Evolutionary conservation across 2,329 filamentous ascomycete species (phyloP), one percentile per base, ranked within the genome.

Genomic region (Colletotrichum phormii): DNA sequence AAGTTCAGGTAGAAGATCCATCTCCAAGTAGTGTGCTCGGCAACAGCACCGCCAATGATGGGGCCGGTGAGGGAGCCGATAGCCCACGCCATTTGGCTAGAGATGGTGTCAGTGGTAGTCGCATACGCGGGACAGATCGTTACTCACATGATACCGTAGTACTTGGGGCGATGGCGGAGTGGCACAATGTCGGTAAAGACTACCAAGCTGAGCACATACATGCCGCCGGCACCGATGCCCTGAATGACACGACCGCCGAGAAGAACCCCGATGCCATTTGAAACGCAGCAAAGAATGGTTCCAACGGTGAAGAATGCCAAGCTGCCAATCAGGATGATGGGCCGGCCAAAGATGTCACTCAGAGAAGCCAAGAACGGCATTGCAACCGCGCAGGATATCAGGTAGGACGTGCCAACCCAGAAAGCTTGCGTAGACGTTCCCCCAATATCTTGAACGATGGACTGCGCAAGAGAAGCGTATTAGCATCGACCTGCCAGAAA

Each of bases 1-100:
- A 86, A 81, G 79, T 85, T 86, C 59, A 86, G 74, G 71, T 86
- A 87, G 74, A 89, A 89, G 29, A 83, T 81, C 84, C 84, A 88
- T 9, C 83, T 77, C 86, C 86, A 88, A 0, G 81, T 81, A 1
- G 78, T 79, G n/a, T 77, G 75, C 63, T 82, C 72, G 1, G 78
- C 80, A 66, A 83, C 79, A 31, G 77, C 76, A 5, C 82, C 82
- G 2, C 82, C 84, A 4, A 85, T 76, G 51, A 86, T 77, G 1
- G 84, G 82, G 0, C 82, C 85, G 7, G 85, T 64, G 0, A 81
- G 80, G 29, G 81, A 83, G 0, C 85, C 86, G 18, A 87, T 63
- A 1, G 81, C 82, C 79, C 82, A 84, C 0, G 83, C 79, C 22
- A 79, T 78, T 49, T 82, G 77, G 29, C 78, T 77, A 53, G 12